A percentile compares a stretch with the other conserved stretches of the same genome.
Conservation (phyloP, 345 rosid species). For the Trapa incisa region DNA sequence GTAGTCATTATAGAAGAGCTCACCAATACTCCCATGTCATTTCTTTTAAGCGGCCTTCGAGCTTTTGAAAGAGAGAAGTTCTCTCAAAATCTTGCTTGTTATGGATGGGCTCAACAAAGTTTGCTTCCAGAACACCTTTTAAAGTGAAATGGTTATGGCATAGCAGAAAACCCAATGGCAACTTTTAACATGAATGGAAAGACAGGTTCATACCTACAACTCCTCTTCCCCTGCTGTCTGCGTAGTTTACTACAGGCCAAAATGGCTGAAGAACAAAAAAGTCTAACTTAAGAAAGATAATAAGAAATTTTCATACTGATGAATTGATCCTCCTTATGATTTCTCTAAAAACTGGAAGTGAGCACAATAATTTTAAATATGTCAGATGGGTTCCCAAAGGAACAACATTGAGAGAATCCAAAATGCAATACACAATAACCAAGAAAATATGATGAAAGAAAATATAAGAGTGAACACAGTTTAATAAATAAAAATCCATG, state of each 20-base stretch:
- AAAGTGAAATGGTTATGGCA: slow-evolving; percentile 1
- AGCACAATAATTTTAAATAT: background rate
- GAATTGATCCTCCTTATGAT: background rate
- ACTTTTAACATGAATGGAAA: slow-evolving; percentile 4
- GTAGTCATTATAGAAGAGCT: slow-evolving; percentile 1
- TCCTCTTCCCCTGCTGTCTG: slow-evolving; percentile 61
- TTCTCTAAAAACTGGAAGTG: background rate
- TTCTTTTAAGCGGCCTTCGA: slow-evolving; percentile 83
- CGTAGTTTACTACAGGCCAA: slow-evolving; percentile 57
- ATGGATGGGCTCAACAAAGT: slow-evolving; percentile 88
- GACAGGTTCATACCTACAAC: slow-evolving; percentile 68
- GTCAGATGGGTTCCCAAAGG: background rate
- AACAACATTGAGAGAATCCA: background rate
- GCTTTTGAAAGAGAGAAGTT: slow-evolving; percentile 86
- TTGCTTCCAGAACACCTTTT: slow-evolving; percentile 82
- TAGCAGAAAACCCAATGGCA: background rate
- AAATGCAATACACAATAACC: background rate
- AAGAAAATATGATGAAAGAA: too few species aligned
- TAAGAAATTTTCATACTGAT: background rate
- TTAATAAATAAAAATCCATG: too few species aligned
- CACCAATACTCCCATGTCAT: slow-evolving; percentile 94
- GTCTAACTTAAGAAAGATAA: background rate
- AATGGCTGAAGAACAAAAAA: slow-evolving; percentile 49
- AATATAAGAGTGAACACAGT: too few species aligned
- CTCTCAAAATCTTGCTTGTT: slow-evolving; percentile 96